Percentiles rank a stretch among this genome's conserved stretches.
phyloP scores from a whole-genome alignment of 345 rosid species.

The Populus deltoides region DNA sequence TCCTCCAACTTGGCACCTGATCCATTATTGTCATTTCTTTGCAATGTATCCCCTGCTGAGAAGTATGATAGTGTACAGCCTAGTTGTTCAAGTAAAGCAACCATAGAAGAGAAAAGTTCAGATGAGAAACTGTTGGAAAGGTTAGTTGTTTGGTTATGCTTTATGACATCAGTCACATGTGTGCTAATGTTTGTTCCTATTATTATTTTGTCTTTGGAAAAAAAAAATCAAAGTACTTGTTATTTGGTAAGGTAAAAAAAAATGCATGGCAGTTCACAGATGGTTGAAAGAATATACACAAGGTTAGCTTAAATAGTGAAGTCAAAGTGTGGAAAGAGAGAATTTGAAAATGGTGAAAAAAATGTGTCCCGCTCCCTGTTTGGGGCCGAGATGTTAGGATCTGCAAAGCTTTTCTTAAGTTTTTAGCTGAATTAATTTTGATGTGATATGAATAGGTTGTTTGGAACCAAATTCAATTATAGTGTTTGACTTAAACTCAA shows the following conservation, averaged over 20 bases:
- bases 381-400: too few species aligned
- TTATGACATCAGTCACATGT: background rate
- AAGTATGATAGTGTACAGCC: conserved; percentile 34
- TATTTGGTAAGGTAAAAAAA: background rate
- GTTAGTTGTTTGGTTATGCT: conserved; percentile 29
- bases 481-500: too few species aligned
- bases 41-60: conserved; percentile 33
- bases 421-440: too few species aligned
- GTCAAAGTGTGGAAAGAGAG: background rate
- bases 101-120: conserved; percentile 32
- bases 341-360: too few species aligned
- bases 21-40: conserved; percentile 58
- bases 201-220: background rate
- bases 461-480: too few species aligned
- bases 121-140: conserved; percentile 30
- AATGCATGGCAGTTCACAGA: background rate
- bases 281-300: background rate
- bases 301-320: background rate
- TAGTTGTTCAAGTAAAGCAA: conserved; percentile 23
- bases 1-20: conserved; percentile 50
- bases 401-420: too few species aligned
- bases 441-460: too few species aligned
- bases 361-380: too few species aligned
- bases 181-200: background rate
- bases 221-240: background rate